Conservation (phyloP, 176 grass and related monocot genomes). For the Oryza officinalis region DNA sequence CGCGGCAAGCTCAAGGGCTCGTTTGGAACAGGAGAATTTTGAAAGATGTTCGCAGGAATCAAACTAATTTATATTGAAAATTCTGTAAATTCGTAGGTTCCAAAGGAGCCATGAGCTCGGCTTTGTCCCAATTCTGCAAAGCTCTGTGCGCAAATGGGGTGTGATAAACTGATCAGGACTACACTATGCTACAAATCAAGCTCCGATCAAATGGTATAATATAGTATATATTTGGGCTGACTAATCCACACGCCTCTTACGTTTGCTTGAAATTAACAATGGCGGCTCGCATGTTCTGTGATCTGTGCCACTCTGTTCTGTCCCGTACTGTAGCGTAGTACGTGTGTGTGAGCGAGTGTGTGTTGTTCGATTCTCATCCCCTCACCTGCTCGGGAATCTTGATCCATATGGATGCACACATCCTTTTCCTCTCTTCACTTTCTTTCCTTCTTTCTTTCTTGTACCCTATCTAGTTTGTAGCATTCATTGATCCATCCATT, state of each 20-base stretch:
- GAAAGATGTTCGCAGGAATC: not conserved
- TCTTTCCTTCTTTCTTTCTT: conserved; percentile 21
- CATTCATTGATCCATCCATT: not conserved
- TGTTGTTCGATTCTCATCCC: conserved; percentile 42
- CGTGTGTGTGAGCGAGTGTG: conserved; percentile 2
- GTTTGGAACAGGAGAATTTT: not conserved
- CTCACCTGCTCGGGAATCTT: conserved; percentile 37
- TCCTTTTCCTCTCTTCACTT: not conserved
- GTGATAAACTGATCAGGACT: not conserved
- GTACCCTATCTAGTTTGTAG: not conserved
- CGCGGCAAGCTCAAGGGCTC: too few species aligned
- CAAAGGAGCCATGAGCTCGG: not conserved
- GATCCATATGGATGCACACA: conserved; percentile 2
- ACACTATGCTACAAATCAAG: not conserved
- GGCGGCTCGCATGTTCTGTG: conserved; percentile 44
- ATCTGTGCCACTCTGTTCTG: conserved; percentile 49
- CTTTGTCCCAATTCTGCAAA: not conserved
- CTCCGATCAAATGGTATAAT: not conserved
- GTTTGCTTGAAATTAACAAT: conserved; percentile 36
- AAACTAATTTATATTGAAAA: not conserved
- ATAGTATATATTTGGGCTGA: conserved; percentile 16
- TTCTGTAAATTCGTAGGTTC: not conserved
- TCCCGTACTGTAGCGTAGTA: conserved; percentile 29
- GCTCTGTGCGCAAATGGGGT: not conserved
- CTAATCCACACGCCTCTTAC: conserved; percentile 21